Evolutionary conservation across 495 filamentous ascomycete species (phyloP).

Genomic region (Penicillium alfredii): DNA sequence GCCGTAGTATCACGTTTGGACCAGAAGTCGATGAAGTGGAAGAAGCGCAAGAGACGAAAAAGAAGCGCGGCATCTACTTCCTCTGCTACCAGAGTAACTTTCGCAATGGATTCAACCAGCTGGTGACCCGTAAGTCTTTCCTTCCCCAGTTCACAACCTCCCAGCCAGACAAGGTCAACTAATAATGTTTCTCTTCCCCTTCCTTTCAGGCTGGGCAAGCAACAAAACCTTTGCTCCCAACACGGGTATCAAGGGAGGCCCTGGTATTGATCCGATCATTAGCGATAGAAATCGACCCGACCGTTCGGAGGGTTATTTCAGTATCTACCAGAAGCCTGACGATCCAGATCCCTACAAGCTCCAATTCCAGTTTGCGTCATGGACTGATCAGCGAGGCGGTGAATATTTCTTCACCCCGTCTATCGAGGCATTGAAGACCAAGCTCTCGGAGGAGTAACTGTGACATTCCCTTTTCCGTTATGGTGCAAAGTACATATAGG

Average conservation of each 20-base stretch:
- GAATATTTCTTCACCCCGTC: constrained; percentile 24
- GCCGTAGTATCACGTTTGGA: constrained; percentile 28
- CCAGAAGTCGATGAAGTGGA: neutral
- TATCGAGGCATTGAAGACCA: no score
- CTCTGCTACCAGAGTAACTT: constrained; percentile 22
- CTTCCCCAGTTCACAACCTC: neutral
- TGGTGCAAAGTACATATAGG: no score
- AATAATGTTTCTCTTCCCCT: no score
- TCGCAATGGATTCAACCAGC: constrained; percentile 21
- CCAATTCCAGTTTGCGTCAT: constrained; percentile 8
- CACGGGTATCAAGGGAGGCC: constrained; percentile 5
- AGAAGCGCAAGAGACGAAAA: no score
- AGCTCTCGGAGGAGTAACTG: no score
- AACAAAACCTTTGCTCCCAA: constrained; percentile 13
- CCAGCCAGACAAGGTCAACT: neutral
- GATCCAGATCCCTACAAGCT: constrained; percentile 1
- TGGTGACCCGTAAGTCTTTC: constrained; percentile 15
- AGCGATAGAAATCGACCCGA: constrained; percentile 14
- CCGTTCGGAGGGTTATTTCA: constrained; percentile 12
- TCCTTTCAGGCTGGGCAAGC: constrained; percentile 21
- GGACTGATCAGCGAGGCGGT: constrained; percentile 16
- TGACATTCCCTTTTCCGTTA: no score
- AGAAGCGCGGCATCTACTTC: constrained; percentile 18
- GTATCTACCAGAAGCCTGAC: constrained; percentile 14
- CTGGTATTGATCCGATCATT: constrained; percentile 19